Conservation (phyloP, 1,284 basidiomycete species). For the Rhodotorula sp. region DNA sequence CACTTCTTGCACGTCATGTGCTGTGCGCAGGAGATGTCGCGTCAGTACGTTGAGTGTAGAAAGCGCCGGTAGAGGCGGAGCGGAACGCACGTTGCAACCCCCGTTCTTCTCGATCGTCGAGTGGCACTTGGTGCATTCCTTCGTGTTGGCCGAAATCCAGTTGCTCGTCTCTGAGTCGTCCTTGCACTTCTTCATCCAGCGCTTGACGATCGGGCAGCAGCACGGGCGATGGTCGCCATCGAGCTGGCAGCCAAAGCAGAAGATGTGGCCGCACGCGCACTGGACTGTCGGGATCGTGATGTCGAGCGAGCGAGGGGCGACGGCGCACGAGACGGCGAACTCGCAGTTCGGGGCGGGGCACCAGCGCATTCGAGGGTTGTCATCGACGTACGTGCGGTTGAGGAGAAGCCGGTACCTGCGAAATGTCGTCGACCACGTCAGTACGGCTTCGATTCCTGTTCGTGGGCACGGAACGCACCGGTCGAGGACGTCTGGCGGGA, state of each 20-base stretch:
- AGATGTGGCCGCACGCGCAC: conserved; percentile 70
- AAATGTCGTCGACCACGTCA: no score
- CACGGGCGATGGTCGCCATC: conserved; percentile 87
- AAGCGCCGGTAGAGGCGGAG: neutral
- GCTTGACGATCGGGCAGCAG: conserved; percentile 79
- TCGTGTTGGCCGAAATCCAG: conserved; percentile 99
- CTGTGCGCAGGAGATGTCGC: conserved; percentile 51
- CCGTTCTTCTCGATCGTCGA: conserved; percentile 99
- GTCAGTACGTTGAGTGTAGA: conserved; percentile 4
- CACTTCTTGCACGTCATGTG: conserved; percentile 99
- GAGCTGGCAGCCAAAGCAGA: conserved; percentile 88
- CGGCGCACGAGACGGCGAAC: conserved; percentile 84
- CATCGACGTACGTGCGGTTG: conserved; percentile 85
- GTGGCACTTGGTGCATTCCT: conserved; percentile 92
- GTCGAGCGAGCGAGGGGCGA: conserved; percentile 59
- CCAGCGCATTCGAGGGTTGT: conserved; percentile 80
- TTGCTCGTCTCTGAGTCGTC: conserved; percentile 98
- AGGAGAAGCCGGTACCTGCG: conserved; percentile 78
- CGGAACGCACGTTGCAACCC: conserved; percentile 87
- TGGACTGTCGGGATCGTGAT: conserved; percentile 83
- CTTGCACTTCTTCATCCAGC: conserved; percentile 96
- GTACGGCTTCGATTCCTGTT: no score
- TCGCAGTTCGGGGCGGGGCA: conserved; percentile 70
- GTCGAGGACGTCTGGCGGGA: conserved; percentile 48
- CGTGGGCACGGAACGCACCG: conserved; percentile 10